phyloP scores from a whole-genome alignment of 352 stramenopile species.

The Globisporangium yorkense region DNA sequence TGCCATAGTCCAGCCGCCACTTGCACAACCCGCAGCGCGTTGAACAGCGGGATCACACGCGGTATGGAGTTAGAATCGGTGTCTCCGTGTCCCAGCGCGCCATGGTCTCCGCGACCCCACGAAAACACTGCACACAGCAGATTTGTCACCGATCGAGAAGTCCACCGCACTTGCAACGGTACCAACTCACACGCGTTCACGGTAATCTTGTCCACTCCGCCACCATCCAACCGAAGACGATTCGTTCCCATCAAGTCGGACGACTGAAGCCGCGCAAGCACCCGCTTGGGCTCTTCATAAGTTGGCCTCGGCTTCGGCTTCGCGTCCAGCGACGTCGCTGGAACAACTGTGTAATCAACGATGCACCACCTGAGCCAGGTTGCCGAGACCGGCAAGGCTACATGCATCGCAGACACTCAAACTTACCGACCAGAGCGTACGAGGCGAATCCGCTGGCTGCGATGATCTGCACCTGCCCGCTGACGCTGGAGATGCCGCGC shows the following conservation, averaged over 20 bases:
- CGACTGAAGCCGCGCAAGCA: conserved; percentile 14
- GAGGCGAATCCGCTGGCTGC: conserved; percentile 59
- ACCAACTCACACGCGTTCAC: conserved; percentile 7
- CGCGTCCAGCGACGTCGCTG: neutral
- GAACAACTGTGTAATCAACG: conserved; percentile 11
- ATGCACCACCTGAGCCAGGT: neutral
- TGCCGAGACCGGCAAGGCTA: neutral
- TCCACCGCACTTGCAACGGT: too few species aligned
- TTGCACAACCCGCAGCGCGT: conserved; percentile 40
- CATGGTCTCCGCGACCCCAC: conserved; percentile 59
- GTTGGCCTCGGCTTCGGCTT: conserved; percentile 10
- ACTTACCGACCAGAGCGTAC: conserved; percentile 57
- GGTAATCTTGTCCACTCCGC: conserved; percentile 2
- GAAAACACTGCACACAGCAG: conserved; percentile 39
- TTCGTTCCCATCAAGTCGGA: conserved; percentile 12
- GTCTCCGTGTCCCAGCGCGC: conserved; percentile 53
- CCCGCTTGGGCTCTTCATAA: conserved; percentile 11
- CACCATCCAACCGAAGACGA: conserved; percentile 9
- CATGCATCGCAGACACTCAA: neutral
- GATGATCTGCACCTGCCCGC: conserved; percentile 41
- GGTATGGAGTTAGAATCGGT: conserved; percentile 30
- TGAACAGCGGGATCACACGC: conserved; percentile 48
- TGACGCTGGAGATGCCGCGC: conserved; percentile 9
- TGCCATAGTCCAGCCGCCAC: conserved; percentile 54
- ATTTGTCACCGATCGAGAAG: neutral